Conservation (phyloP, 257 asterid genomes). For the Lavandula angustifolia region DNA sequence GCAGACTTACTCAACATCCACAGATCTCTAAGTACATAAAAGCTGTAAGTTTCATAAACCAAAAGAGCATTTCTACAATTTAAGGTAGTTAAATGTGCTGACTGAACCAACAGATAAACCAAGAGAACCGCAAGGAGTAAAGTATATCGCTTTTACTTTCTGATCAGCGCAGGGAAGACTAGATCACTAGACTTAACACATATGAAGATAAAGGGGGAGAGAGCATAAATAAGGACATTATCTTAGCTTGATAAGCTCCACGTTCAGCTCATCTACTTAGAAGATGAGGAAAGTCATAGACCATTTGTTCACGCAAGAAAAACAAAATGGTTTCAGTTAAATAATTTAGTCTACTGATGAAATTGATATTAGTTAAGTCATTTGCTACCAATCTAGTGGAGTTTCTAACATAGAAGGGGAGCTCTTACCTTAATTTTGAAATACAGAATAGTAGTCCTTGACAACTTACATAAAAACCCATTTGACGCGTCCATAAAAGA, state of each 20-base stretch:
- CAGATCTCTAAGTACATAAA: constrained; percentile 53
- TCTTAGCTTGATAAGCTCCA: background rate
- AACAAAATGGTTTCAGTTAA: constrained; percentile 3
- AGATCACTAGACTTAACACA: background rate
- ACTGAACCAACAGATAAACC: background rate
- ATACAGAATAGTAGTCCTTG: background rate
- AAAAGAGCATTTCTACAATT: constrained; percentile 1
- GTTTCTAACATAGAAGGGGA: background rate
- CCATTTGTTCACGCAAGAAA: background rate
- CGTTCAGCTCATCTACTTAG: background rate
- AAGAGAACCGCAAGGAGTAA: background rate
- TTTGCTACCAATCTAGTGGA: background rate
- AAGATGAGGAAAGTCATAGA: background rate
- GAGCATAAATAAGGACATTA: background rate
- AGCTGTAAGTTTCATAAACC: constrained; percentile 28
- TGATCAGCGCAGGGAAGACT: background rate
- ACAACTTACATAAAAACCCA: background rate
- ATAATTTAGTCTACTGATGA: too few relatives aligned
- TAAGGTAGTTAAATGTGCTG: background rate
- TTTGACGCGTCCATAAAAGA: background rate
- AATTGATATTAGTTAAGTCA: background rate
- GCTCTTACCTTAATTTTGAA: background rate
- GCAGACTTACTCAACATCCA: constrained; percentile 86
- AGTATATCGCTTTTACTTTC: background rate
- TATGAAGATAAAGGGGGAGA: background rate